Conservation (phyloP, 2,329 filamentous ascomycete genomes). For the Cordyceps pruinosa region DNA sequence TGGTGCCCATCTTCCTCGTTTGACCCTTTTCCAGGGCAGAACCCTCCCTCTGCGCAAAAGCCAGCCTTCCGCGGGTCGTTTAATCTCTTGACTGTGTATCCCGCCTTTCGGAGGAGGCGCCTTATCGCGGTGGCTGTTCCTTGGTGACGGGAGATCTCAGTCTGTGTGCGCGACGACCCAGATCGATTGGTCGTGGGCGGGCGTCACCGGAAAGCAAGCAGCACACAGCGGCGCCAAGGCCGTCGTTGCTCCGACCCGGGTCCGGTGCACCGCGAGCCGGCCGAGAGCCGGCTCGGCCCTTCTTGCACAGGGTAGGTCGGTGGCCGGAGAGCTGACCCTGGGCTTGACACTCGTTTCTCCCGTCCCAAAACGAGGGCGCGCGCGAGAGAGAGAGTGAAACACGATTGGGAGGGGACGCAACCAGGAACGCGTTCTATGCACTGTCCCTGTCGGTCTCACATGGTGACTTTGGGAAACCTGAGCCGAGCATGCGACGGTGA, state of each 20-base stretch:
- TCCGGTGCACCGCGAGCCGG: neutral
- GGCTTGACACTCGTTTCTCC: too few species aligned
- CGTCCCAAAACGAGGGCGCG: neutral
- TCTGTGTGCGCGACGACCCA: neutral
- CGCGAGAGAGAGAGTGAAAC: too few species aligned
- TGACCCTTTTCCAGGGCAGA: too few species aligned
- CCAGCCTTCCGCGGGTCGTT: too few species aligned
- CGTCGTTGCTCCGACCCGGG: neutral
- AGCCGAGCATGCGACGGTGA: conserved; percentile 4
- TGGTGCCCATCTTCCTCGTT: too few species aligned
- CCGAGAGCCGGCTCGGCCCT: neutral
- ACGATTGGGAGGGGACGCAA: too few species aligned
- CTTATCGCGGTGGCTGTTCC: neutral
- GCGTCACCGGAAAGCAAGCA: too few species aligned
- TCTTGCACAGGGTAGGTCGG: neutral
- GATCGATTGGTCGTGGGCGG: too few species aligned
- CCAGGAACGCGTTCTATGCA: neutral
- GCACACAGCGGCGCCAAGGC: neutral
- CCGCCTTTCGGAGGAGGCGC: neutral
- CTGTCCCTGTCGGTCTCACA: neutral
- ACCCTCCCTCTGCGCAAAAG: neutral
- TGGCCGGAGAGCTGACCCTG: neutral
- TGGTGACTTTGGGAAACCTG: neutral
- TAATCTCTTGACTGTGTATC: neutral
- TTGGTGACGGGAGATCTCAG: neutral